Percentiles rank a stretch among this genome's conserved stretches.
phyloP scores from a whole-genome alignment of 768 basidiomycete species.

The Boletus rubescentipes region DNA sequence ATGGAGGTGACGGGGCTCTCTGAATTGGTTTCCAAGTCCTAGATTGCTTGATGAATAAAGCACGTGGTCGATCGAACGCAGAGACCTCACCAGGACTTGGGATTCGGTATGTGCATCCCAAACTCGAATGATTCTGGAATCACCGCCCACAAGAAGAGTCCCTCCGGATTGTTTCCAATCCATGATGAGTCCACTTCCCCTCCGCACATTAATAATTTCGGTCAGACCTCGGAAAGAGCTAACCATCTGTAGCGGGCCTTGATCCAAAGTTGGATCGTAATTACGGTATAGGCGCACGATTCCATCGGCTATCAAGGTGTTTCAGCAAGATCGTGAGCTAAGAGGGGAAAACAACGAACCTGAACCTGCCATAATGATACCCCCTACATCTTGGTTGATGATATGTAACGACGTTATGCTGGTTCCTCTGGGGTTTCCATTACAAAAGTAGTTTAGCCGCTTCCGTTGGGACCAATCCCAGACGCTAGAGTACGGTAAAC shows the following conservation, averaged over 20 bases:
- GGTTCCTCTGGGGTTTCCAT: conserved; percentile 80
- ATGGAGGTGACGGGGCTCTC: conserved; percentile 89
- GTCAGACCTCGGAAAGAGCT: conserved; percentile 89
- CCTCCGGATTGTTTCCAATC: conserved; percentile 94
- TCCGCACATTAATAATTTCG: conserved; percentile 70
- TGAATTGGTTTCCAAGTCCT: conserved; percentile 90
- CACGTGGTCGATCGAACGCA: neutral
- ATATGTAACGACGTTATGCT: conserved; percentile 87
- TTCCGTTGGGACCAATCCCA: conserved; percentile 92
- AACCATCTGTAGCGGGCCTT: conserved; percentile 84
- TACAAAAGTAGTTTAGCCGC: conserved; percentile 80
- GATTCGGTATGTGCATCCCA: conserved; percentile 96
- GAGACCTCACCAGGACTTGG: conserved; percentile 58
- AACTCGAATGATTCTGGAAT: conserved; percentile 81
- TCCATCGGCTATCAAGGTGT: conserved; percentile 70
- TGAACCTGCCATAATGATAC: conserved; percentile 84
- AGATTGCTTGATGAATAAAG: conserved; percentile 3
- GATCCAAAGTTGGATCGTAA: conserved; percentile 73
- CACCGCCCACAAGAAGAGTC: conserved; percentile 85
- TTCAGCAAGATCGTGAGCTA: neutral
- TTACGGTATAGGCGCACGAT: conserved; percentile 90
- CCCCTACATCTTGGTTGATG: conserved; percentile 94
- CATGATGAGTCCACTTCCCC: conserved; percentile 80
- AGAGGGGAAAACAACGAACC: conserved; percentile 45
- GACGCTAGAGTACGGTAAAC: conserved; percentile 50